phyloP scores from a whole-genome alignment of 306 rosid species.

The Quercus cerris region DNA sequence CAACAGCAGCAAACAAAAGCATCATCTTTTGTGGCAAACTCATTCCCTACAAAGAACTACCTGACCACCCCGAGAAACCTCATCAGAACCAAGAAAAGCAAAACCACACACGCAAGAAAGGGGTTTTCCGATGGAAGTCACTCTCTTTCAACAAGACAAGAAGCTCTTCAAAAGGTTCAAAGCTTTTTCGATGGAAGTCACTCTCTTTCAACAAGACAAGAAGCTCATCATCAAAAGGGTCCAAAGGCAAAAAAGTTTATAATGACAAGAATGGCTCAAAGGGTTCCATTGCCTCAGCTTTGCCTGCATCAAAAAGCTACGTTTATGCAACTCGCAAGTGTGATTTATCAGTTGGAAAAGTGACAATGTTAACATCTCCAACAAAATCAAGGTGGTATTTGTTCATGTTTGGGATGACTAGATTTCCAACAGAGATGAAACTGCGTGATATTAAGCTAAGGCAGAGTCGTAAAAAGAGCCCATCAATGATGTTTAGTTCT shows the following conservation, averaged over 20 bases:
- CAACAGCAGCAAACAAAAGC: slow-evolving; percentile 19
- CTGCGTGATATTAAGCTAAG: slow-evolving; percentile 55
- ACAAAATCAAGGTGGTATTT: slow-evolving; percentile 62
- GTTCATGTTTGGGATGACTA: slow-evolving; percentile 57
- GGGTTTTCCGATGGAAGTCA: slow-evolving; percentile 16
- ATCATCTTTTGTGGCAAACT: slow-evolving; percentile 84
- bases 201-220: too few relatives aligned
- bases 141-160: slow-evolving; percentile 1
- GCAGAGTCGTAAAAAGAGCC: slow-evolving; percentile 38
- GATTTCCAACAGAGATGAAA: slow-evolving; percentile 53
- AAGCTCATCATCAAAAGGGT: too few relatives aligned
- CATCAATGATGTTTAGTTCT: slow-evolving; percentile 31
- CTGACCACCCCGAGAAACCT: background rate
- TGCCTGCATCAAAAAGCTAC: background rate
- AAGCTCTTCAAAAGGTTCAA: background rate
- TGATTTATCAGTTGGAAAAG: slow-evolving; percentile 28
- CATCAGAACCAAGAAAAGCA: background rate
- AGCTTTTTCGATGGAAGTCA: background rate
- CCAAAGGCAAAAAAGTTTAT: too few relatives aligned
- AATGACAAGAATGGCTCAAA: background rate
- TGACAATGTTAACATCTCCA: slow-evolving; percentile 35
- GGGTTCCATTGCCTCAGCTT: slow-evolving; percentile 4
- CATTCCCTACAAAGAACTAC: slow-evolving; percentile 48
- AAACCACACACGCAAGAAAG: background rate
- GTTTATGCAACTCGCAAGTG: background rate